These are phyloP conservation scores for Rugosomyces carneus DNA, from an alignment of 1,284 basidiomycete genomes.

Conservation along the genomic window DNA sequence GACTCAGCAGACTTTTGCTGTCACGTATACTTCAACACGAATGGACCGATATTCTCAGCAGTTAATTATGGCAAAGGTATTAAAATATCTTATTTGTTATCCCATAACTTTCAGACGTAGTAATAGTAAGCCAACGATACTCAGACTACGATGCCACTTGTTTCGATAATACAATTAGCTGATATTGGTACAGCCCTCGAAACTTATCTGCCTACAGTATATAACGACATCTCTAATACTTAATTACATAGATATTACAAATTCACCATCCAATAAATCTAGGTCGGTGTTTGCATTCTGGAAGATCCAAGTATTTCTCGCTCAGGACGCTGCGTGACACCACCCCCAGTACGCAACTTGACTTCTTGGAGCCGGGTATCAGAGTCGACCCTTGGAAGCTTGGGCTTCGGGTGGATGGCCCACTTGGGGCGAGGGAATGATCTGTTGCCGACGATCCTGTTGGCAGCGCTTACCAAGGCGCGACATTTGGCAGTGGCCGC, in stretches of 20 bases:
- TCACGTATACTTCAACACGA: no score
- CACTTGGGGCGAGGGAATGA: constrained; percentile 32
- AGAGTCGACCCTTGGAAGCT: constrained; percentile 5
- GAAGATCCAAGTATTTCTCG: constrained; percentile 11
- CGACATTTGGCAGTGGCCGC: constrained; percentile 77
- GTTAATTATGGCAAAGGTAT: no score
- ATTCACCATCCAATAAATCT: background rate
- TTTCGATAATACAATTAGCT: background rate
- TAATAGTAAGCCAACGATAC: no score
- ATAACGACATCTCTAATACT: background rate
- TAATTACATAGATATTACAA: no score
- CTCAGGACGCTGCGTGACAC: constrained; percentile 9
- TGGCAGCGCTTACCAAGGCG: constrained; percentile 77
- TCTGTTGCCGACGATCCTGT: constrained; percentile 52
- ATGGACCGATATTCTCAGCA: no score
- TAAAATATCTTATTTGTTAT: no score
- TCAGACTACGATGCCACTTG: no score
- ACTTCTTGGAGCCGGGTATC: constrained; percentile 23
- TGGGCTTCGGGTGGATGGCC: constrained; percentile 16
- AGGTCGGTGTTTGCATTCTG: constrained; percentile 9
- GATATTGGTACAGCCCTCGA: background rate
- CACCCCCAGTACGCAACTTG: constrained; percentile 23
- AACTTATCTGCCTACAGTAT: background rate
- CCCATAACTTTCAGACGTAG: no score
- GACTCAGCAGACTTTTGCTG: no score